Evolutionary conservation across 495 filamentous ascomycete genomes (phyloP).

Genomic region (Penicillium lagena): DNA sequence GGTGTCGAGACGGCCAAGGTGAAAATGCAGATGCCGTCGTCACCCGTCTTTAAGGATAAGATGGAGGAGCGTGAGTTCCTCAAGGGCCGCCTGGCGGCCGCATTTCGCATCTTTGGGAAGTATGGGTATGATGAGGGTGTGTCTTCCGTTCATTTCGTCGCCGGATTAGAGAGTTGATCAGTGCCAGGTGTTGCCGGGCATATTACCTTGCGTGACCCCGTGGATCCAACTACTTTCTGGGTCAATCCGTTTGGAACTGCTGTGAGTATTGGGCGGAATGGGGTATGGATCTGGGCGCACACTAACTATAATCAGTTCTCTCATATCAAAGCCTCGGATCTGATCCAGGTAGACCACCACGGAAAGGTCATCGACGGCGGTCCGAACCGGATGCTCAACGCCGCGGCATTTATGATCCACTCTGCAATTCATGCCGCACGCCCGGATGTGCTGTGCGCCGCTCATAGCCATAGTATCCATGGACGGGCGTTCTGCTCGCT

Average conservation of each 20-base stretch:
- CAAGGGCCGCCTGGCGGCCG: constrained; percentile 59
- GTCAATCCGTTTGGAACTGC: constrained; percentile 74
- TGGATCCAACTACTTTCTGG: constrained; percentile 66
- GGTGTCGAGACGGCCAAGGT: constrained; percentile 27
- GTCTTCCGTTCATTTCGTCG: not conserved
- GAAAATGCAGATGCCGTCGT: constrained; percentile 41
- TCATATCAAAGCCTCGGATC: constrained; percentile 60
- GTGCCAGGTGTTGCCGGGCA: constrained; percentile 46
- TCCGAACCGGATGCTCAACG: constrained; percentile 54
- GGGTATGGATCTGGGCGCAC: no score
- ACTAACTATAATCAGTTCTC: constrained; percentile 36
- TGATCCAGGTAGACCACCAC: constrained; percentile 61
- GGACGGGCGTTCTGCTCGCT: constrained; percentile 63
- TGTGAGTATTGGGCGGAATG: no score
- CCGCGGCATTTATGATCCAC: constrained; percentile 65
- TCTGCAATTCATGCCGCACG: constrained; percentile 61
- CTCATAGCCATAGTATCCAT: constrained; percentile 66
- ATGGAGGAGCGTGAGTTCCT: constrained; percentile 57
- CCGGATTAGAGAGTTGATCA: not conserved
- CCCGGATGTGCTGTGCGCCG: constrained; percentile 66
- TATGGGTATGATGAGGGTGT: constrained; percentile 57
- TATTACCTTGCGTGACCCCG: constrained; percentile 60
- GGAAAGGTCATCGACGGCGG: constrained; percentile 68
- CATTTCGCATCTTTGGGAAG: constrained; percentile 66
- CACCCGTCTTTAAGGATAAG: constrained; percentile 54